A percentile compares a stretch with the other conserved stretches of the same genome.
Evolutionary conservation across 371 early-diverging fungal genomes (phyloP).

Genomic region (Batkoa obscura): DNA sequence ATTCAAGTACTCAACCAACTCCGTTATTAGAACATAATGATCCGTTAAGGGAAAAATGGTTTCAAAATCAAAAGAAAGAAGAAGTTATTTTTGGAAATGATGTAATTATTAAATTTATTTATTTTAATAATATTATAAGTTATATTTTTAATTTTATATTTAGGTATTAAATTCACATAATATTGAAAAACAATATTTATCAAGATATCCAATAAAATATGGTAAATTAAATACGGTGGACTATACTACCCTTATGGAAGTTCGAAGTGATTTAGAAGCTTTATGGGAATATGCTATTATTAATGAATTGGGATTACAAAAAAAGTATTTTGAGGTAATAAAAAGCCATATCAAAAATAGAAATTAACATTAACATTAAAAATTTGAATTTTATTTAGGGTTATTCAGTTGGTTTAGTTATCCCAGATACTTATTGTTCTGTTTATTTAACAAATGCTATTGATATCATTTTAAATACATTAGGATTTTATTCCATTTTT

Average conservation of each 20-base stretch:
- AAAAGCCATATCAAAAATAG: too few relatives aligned
- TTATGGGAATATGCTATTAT: constrained; percentile 57
- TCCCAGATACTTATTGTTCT: constrained; percentile 54
- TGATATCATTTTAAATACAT: constrained; percentile 42
- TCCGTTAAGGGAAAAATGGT: constrained; percentile 61
- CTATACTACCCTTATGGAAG: constrained; percentile 37
- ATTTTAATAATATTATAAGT: too few relatives aligned
- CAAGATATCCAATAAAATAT: constrained; percentile 44
- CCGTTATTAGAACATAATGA: constrained; percentile 74
- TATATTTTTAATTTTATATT: background rate
- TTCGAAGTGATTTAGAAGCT: constrained; percentile 48
- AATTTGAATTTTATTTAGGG: constrained; percentile 11
- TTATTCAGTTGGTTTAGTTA: constrained; percentile 49
- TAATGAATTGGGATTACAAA: constrained; percentile 45
- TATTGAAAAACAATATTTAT: constrained; percentile 17
- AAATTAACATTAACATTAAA: background rate
- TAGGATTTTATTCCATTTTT: constrained; percentile 53
- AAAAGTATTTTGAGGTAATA: constrained; percentile 27
- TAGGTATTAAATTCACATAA: constrained; percentile 12
- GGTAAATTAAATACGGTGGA: constrained; percentile 56
- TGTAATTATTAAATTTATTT: too few relatives aligned
- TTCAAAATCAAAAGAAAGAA: too few relatives aligned
- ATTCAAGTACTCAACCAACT: constrained; percentile 38
- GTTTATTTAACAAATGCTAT: constrained; percentile 38
- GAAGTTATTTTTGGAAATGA: too few relatives aligned